phyloP scores from a whole-genome alignment of 805 yeast genomes.

The Torulaspora maleeae region DNA sequence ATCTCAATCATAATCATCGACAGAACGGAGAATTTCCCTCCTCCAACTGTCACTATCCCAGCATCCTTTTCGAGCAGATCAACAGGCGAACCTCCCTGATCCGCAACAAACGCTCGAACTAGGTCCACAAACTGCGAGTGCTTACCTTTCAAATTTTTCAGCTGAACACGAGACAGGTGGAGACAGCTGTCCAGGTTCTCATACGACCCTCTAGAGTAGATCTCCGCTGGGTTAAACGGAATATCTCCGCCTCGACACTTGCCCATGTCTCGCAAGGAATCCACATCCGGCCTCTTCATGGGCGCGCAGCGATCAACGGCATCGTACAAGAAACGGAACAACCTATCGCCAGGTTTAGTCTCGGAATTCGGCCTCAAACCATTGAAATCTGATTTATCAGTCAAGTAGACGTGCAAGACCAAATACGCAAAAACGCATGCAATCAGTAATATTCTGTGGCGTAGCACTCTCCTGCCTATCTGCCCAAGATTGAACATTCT shows the following conservation, averaged over 20 bases:
- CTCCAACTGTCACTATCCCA: slow-evolving; percentile 73
- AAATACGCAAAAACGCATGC: not conserved
- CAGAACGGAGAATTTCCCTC: slow-evolving; percentile 64
- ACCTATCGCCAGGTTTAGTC: not conserved
- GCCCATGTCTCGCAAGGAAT: slow-evolving; percentile 7
- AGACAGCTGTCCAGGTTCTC: slow-evolving; percentile 20
- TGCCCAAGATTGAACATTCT: not conserved
- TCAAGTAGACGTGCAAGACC: not conserved
- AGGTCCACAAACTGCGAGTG: slow-evolving; percentile 17
- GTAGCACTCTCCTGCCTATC: not conserved
- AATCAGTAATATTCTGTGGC: not conserved
- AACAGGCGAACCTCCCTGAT: not conserved
- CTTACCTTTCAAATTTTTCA: slow-evolving; percentile 12
- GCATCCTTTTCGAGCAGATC: slow-evolving; percentile 37
- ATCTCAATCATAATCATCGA: slow-evolving; percentile 49
- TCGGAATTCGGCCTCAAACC: not conserved
- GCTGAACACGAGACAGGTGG: slow-evolving; percentile 12
- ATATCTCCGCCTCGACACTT: slow-evolving; percentile 10
- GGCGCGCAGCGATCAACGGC: slow-evolving; percentile 8
- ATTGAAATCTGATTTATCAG: not conserved
- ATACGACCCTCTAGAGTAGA: slow-evolving; percentile 7
- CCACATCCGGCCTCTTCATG: slow-evolving; percentile 2
- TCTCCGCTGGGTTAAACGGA: slow-evolving; percentile 3
- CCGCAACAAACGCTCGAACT: slow-evolving; percentile 1
- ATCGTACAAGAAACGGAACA: slow-evolving; percentile 2